Evolutionary conservation across 1,284 basidiomycete species (phyloP), one percentile per base, ranked within the genome.

Genomic region (Lentinula novae-zelandiae): DNA sequence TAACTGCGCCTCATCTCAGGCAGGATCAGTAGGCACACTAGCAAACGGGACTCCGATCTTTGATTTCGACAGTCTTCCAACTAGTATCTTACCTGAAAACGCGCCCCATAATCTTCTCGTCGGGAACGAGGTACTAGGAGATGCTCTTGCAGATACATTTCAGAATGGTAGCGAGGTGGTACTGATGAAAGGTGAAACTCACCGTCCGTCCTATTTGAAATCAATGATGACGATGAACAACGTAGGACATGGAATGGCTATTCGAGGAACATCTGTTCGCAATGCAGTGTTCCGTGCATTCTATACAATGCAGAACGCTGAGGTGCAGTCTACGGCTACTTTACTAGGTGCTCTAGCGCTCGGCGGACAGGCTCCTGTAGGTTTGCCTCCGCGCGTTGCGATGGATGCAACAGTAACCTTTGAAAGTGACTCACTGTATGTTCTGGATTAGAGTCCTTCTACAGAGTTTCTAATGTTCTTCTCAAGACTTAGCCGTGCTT

Each of bases 181-280:
- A 12, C 40, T 66, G 36, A 67, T 68, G 67, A 63, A 62, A 64
- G 66, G 62, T 60, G 8, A 34, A 48, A 27, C 6, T 39, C 27
- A 27, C 2, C 27, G 27, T 27, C 27, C 27, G 27, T 27, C 27
- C 27, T 27, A 27, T 27, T 27, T 27, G 3, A 27, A 27, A 27
- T 27, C 27, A 27, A 4, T 27, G 27, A 27, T 27, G 27, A 27
- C 27, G 27, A 27, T 27, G 27, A 27, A 27, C 27, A 27, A 27
- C 4, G 2, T 53, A 58, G 67, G 66, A 17, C 67, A 68, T 42
- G 67, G 67, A 10, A 66, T 68, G 66, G 65, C 65, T 10, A 56
- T 68, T 31, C 66, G 63, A 34, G 63, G 58, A 6, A 15, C 57
- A 7, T 65, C 64, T 15, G 13, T 68, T 10, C 67, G 67, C 15